A percentile compares a stretch with the other conserved stretches of the same genome.
These are phyloP conservation scores for Fusarium avenaceum DNA, from an alignment of 2,329 filamentous ascomycete genomes.

Conservation along the genomic window DNA sequence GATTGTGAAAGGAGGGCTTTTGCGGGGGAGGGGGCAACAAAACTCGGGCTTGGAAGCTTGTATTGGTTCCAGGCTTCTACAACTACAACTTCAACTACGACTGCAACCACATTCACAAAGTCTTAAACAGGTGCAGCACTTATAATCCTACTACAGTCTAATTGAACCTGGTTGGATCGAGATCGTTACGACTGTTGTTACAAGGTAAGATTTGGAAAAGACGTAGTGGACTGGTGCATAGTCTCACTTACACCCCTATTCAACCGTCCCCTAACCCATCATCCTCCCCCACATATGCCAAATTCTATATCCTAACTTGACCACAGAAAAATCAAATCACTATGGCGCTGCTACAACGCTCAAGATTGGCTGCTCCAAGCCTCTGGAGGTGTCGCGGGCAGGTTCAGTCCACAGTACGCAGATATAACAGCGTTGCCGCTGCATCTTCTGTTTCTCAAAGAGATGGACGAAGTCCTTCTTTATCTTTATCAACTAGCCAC, in stretches of 20 bases:
- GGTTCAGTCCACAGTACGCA: slow-evolving; percentile 26
- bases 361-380: slow-evolving; percentile 44
- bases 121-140: not conserved
- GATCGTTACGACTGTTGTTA: not conserved
- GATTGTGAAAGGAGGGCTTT: not conserved
- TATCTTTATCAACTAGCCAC: slow-evolving; percentile 18
- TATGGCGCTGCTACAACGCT: slow-evolving; percentile 48
- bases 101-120: not conserved
- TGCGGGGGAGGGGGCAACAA: slow-evolving; percentile 32
- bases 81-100: too few species aligned
- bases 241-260: slow-evolving; percentile 18
- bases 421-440: slow-evolving; percentile 40
- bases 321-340: slow-evolving; percentile 13
- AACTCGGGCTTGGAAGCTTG: slow-evolving; percentile 32
- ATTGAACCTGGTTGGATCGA: slow-evolving; percentile 9
- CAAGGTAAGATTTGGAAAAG: slow-evolving; percentile 1
- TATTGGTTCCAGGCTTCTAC: slow-evolving; percentile 15
- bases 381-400: slow-evolving; percentile 41
- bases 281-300: not conserved
- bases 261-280: not conserved
- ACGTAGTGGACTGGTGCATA: not conserved
- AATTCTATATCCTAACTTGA: slow-evolving; percentile 7
- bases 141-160: not conserved
- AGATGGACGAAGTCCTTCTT: slow-evolving; percentile 3
- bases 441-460: slow-evolving; percentile 27